Evolutionary conservation across 2,329 filamentous ascomycete species (phyloP), one percentile per base, ranked within the genome.

Genomic region (Exophiala dermatitidis): DNA sequence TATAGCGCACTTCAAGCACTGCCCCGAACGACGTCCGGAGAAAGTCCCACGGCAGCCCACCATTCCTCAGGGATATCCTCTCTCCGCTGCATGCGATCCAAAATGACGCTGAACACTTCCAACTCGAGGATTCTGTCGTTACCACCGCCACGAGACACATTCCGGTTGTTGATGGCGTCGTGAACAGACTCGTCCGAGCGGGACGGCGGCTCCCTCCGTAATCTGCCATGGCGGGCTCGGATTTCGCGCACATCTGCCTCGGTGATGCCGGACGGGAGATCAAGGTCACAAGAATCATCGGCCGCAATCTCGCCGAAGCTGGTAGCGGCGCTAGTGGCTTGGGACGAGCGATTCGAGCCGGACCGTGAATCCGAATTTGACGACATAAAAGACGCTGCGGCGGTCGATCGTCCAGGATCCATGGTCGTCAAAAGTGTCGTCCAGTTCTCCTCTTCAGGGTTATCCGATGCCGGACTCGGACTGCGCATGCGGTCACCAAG

Each of bases 401-500:
- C 80, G 62, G 86, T 94, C 0, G 90, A 88, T 2, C 88, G 83
- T 67, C 95, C 90, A 0, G 88, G 88, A 0, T 86, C 84, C 56
- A 96, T 79, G 0, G 88, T 94, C 4, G 80, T 84, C 53, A 90
- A 74, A 49, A 96, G 81, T 2, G 84, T 88, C 55, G 91, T 85
- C 90, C 90, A 96, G 1, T 76, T 75, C 46, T 78, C 76, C 58
- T 81, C 78, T 37, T 74, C 76, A 5, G 40, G 50, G 26, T 41
- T 46, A 32, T 56, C 52, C 12, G 58, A 56, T 5, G 46, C 38
- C 8, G 85, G 84, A 65, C 85, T 90, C n/a, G 88, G 72, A 68
- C 89, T 95, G 62, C 89, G 82, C 58, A 88, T 81, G 54, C 90
- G 85, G 69, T 95, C 89, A 36, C 89, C 90, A 10, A 95, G 78